A percentile compares a stretch with the other conserved stretches of the same genome.
phyloP scores from a whole-genome alignment of 306 rosid species.

The Gleditsia sinensis region DNA sequence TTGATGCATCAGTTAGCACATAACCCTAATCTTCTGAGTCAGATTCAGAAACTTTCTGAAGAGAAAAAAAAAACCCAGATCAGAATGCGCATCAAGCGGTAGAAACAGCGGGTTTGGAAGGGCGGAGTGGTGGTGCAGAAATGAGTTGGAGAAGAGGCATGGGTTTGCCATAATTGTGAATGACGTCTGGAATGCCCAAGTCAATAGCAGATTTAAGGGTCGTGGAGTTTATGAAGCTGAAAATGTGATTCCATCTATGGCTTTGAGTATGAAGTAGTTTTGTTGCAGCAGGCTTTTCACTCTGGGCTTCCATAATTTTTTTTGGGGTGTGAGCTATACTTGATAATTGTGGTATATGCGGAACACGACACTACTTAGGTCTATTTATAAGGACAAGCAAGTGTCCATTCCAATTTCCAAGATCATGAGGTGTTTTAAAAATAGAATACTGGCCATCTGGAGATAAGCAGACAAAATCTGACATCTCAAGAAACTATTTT shows the following conservation, averaged over 20 bases:
- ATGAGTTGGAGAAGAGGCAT: constrained; percentile 47
- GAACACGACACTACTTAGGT: too few species aligned
- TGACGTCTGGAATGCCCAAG: constrained; percentile 20
- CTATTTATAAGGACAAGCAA: too few species aligned
- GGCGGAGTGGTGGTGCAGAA: constrained; percentile 31
- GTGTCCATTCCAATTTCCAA: too few species aligned
- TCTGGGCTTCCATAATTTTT: neutral
- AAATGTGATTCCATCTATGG: constrained; percentile 3
- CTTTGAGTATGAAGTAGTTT: constrained; percentile 39
- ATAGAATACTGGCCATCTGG: too few species aligned
- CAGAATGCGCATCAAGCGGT: constrained; percentile 48
- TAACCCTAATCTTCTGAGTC: neutral
- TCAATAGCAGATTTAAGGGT: constrained; percentile 30
- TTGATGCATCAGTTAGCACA: neutral
- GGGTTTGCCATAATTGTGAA: constrained; percentile 50
- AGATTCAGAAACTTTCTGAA: neutral
- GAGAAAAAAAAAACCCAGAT: constrained; percentile 43
- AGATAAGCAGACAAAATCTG: too few species aligned
- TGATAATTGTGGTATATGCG: too few species aligned
- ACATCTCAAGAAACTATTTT: too few species aligned
- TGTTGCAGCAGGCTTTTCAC: neutral
- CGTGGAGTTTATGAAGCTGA: constrained; percentile 29
- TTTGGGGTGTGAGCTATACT: too few species aligned
- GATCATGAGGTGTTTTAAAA: too few species aligned
- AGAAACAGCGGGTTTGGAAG: constrained; percentile 30